phyloP scores from a whole-genome alignment of 441 rosid species.

The Populus trichocarpa region DNA sequence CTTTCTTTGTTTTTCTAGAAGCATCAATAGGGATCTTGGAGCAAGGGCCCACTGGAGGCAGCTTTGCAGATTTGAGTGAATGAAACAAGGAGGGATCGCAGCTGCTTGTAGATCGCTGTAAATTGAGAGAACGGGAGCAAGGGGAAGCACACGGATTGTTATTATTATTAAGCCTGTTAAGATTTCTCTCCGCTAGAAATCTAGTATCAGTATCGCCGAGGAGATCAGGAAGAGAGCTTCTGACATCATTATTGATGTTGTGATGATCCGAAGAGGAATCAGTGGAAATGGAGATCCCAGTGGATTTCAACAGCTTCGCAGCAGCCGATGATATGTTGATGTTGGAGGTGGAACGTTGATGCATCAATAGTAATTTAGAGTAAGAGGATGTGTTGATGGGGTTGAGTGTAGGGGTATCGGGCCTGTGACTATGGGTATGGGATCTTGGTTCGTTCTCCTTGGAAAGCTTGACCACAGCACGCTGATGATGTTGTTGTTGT shows the following conservation, averaged over 20 bases:
- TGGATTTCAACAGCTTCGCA: slow-evolving; percentile 49
- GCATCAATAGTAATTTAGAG: slow-evolving; percentile 30
- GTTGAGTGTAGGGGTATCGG: slow-evolving; percentile 38
- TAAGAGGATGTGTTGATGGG: slow-evolving; percentile 13
- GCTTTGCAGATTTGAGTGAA: slow-evolving; percentile 30
- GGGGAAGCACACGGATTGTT: neutral
- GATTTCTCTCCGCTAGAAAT: slow-evolving; percentile 32
- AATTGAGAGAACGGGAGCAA: slow-evolving; percentile 42
- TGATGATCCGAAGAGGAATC: neutral
- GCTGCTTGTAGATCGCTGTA: slow-evolving; percentile 25
- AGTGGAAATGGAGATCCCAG: slow-evolving; percentile 18
- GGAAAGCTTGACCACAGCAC: slow-evolving; percentile 27
- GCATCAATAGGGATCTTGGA: slow-evolving; percentile 32
- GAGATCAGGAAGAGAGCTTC: slow-evolving; percentile 19
- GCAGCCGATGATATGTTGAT: slow-evolving; percentile 53
- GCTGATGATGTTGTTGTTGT: neutral
- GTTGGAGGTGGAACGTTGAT: slow-evolving; percentile 28
- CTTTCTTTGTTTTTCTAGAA: slow-evolving; percentile 46
- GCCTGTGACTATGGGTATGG: slow-evolving; percentile 22
- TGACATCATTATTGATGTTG: neutral
- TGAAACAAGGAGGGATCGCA: slow-evolving; percentile 34
- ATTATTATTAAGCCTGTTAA: slow-evolving; percentile 16
- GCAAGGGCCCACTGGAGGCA: slow-evolving; percentile 57
- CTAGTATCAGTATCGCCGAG: slow-evolving; percentile 38
- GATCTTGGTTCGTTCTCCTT: slow-evolving; percentile 28